Base-by-base conservation (phyloP, 78 protist species). In the Anaeramoeba ignava region DNA sequence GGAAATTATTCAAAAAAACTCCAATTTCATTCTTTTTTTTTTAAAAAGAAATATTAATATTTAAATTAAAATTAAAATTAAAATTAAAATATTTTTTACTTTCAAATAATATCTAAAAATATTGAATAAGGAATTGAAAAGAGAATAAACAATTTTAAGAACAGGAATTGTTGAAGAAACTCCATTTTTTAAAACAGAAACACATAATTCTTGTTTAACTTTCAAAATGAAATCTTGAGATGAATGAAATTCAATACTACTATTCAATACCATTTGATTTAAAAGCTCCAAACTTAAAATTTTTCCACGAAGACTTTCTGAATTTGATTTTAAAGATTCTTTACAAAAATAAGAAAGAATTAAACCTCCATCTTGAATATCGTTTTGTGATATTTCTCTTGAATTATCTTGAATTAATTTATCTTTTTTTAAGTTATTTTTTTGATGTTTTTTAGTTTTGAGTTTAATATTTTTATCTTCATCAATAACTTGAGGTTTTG, bases 11-110 rank as follows among this genome's bases (percentile, higher is more conserved):
- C 17, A 54, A 54, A 54, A 54, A 54, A 54, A 54, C 17, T 54
- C 73, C 73, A 54, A 54, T 54, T 54, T 54, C 73, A 54, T 54
- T 54, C 73, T 54, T n/a, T n/a, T n/a, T n/a, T n/a, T n/a, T n/a
- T n/a, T n/a, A n/a, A n/a, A n/a, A n/a, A n/a, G n/a, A n/a, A n/a
- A n/a, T n/a, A n/a, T n/a, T n/a, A n/a, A n/a, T n/a, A n/a, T n/a
- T n/a, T n/a, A n/a, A n/a, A n/a, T n/a, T n/a, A n/a, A n/a, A n/a
- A n/a, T n/a, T n/a, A n/a, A n/a, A n/a, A n/a, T n/a, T n/a, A n/a
- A n/a, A n/a, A n/a, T n/a, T n/a, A n/a, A n/a, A n/a, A n/a, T n/a
- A n/a, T n/a, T n/a, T n/a, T n/a, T n/a, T n/a, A n/a, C n/a, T n/a
- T n/a, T n/a, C n/a, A 54, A 54, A 54, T 54, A 8, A 27, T 8